phyloP scores from a whole-genome alignment of 139 green algal species.

The Tetradesmus lagerheimii region DNA sequence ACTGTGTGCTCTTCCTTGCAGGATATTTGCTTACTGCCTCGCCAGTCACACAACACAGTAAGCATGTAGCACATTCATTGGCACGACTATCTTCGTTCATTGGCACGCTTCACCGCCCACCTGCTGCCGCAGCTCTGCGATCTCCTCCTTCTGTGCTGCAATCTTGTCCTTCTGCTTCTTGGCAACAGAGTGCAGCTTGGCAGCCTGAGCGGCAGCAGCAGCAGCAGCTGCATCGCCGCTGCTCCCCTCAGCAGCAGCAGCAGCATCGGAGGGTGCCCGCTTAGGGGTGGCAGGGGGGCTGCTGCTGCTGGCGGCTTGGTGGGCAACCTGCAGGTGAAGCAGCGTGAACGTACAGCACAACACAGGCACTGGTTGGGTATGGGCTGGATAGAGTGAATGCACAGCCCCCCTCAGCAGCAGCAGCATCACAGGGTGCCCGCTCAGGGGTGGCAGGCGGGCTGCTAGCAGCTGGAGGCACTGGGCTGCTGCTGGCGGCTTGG shows the following conservation, averaged over 20 bases:
- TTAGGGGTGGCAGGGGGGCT: not conserved
- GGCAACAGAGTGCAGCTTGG: slow-evolving; percentile 36
- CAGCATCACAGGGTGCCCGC: not conserved
- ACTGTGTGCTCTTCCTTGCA: no score
- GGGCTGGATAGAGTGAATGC: no score
- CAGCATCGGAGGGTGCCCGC: not conserved
- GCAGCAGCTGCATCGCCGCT: slow-evolving; percentile 12
- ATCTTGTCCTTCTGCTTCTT: slow-evolving; percentile 51
- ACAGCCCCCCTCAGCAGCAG: not conserved
- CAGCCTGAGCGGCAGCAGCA: not conserved
- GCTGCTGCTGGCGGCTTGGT: not conserved
- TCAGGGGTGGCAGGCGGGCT: not conserved
- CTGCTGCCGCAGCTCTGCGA: not conserved
- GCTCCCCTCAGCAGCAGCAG: not conserved
- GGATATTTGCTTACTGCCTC: no score
- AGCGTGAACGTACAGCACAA: no score
- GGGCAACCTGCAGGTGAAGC: no score
- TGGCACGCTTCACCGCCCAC: not conserved
- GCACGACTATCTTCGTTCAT: not conserved
- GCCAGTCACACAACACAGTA: no score
- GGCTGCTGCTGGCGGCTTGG: not conserved
- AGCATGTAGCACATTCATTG: not conserved
- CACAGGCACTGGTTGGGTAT: no score
- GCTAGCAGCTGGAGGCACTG: no score
- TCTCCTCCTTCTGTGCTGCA: slow-evolving; percentile 32